phyloP scores from a whole-genome alignment of 768 basidiomycete species.

The Podaxis sp. region DNA sequence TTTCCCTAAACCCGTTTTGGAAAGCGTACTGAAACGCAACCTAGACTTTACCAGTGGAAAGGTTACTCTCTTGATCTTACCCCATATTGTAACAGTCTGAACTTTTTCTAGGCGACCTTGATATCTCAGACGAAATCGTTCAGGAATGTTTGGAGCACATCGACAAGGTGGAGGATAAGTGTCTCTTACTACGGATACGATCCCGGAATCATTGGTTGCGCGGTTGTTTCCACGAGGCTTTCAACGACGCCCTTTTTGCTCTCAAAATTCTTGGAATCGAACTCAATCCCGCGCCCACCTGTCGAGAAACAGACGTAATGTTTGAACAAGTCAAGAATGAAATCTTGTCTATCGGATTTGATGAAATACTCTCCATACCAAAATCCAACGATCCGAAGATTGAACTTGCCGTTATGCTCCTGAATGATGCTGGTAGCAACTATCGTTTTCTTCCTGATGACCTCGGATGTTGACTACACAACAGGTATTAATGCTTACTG shows the following conservation, averaged over 20 bases:
- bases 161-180: slow-evolving; percentile 53
- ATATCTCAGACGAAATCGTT: slow-evolving; percentile 50
- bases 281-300: slow-evolving; percentile 51
- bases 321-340: slow-evolving; percentile 73
- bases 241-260: slow-evolving; percentile 58
- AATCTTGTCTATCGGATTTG: slow-evolving; percentile 68
- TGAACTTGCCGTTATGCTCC: slow-evolving; percentile 62
- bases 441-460: neutral
- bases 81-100: neutral
- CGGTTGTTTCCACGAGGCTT: slow-evolving; percentile 53
- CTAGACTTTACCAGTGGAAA: slow-evolving; percentile 65
- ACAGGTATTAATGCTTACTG: slow-evolving; percentile 71
- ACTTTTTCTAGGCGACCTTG: slow-evolving; percentile 47
- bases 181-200: slow-evolving; percentile 54
- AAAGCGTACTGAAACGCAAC: neutral
- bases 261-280: slow-evolving; percentile 64
- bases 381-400: slow-evolving; percentile 57
- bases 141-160: slow-evolving; percentile 53
- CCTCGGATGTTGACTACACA: neutral
- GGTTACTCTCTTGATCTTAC: slow-evolving; percentile 31
- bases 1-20: slow-evolving; percentile 12
- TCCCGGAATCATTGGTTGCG: slow-evolving; percentile 66
- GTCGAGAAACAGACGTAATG: slow-evolving; percentile 57
- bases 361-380: slow-evolving; percentile 63
- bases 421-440: slow-evolving; percentile 63